Evolutionary conservation across 352 stramenopile species (phyloP), one percentile per base, ranked within the genome.

Genomic region (Globisporangium cederbergense): DNA sequence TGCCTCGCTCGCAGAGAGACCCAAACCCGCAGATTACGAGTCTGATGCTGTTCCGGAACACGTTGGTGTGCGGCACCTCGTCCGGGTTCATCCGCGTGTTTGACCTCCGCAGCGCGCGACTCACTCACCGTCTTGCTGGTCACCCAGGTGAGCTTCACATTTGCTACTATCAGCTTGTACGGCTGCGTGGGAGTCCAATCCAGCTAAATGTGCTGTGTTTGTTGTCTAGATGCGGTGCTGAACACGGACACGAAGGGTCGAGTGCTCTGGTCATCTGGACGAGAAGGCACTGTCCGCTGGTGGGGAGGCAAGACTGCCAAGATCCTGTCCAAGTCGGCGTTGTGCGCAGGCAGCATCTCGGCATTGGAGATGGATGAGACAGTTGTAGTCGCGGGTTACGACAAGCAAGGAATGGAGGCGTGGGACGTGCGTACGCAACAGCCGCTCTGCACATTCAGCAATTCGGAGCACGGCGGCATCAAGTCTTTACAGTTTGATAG

Each of bases 381-480:
- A 34, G 84, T 94, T 14, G 88, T 96, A 22, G 84, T 96, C 46
- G 88, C 88, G 32, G 88, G 84, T 53, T 96, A 95, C 73, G 78
- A 64, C 3, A 75, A 82, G 42, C 85, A 91, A 63, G 88, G 88
- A 54, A 95, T 96, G 84, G 84, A 96, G 60, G 81, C 88, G 9
- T 96, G 88, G 88, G 88, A 96, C 45, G 86, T 96, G 10, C 81
- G 88, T 63, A 96, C 88, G 30, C 88, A 96, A 69, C 88, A 96
- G 61, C 75, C 88, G 13, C 67, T 96, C 40, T 91, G 80, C 67
- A 90, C 86, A 56, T 96, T 96, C 74, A 94, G 86, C 61, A 92
- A 78, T 67, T 64, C 63, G 4, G 70, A 79, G 28, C 81, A 92
- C 60, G 85, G 87, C 18, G 88, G 85, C 38, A 70, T 95, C 18